Evolutionary conservation across 2,329 filamentous ascomycete genomes (phyloP), one percentile per base, ranked within the genome.

Genomic region (Mycosphaerella sp.): DNA sequence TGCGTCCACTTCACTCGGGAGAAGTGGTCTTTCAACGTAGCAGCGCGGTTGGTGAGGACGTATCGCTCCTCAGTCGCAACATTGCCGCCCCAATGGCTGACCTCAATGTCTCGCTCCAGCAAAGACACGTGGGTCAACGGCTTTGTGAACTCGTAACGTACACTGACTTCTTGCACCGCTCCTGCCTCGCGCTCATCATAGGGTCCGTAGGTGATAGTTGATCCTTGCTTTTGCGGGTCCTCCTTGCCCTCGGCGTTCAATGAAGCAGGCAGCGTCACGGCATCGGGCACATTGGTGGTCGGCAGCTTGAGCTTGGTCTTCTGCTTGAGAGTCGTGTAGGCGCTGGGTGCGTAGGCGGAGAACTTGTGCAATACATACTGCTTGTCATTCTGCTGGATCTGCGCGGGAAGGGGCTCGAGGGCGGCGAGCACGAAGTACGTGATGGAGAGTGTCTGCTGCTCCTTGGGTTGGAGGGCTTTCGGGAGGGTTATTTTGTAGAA

Each of bases 41-140:
- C 95, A 59, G 87, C 93, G 59, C 86, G 83, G 77, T 98, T 92
- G 66, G 82, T 82, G 62, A 97, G 79, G 72, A 86, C 89, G 74
- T 95, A 96, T 54, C 89, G 83, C 75, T 98, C 93, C 74, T 98
- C 93, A 47, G 91, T 89, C 1, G 93, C 93, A 51, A 97, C 74
- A 69, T 98, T 98, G 59, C 93, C 93, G 62, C 93, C 93, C 93
- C 93, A 98, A 73, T 97, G 93, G 69, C 89, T 95, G 64, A 98
- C 86, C 72, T 98, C 93, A 59, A 98, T 76, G 66, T 97, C 91
- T 56, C 93, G 85, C 73, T 97, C 89, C 56, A 98, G 78, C 12
- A 82, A 77, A 34, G 83, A 83, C 48, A 89, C 82, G 67, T 93
- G 88, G 42, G 84, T 86, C 54, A 98, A 78, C 10, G 93, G 92